phyloP scores from a whole-genome alignment of 129 eudicot species.

The Escallonia rubra region DNA sequence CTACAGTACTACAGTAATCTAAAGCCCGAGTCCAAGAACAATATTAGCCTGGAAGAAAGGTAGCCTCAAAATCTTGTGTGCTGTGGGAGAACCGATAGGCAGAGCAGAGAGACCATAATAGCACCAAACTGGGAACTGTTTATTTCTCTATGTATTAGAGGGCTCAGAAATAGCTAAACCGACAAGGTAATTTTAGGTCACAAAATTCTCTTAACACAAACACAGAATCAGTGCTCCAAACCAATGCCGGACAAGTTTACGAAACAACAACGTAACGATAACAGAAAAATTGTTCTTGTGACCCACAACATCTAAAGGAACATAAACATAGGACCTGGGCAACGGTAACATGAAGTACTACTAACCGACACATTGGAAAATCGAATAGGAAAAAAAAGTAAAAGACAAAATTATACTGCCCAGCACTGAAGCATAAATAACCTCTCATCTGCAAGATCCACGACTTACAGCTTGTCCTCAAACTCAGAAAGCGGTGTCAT shows the following conservation, averaged over 20 bases:
- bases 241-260: not conserved
- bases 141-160: too few species aligned
- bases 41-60: too few species aligned
- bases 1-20: too few species aligned
- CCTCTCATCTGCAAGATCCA: not conserved
- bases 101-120: not conserved
- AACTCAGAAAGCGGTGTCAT: slow-evolving; percentile 78
- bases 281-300: not conserved
- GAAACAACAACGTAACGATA: not conserved
- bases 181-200: too few species aligned
- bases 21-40: too few species aligned
- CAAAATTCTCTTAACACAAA: too few species aligned
- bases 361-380: not conserved
- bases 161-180: too few species aligned
- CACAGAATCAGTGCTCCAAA: too few species aligned
- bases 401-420: slow-evolving; percentile 1
- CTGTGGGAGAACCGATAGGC: not conserved
- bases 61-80: too few species aligned
- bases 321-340: not conserved
- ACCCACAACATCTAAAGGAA: not conserved
- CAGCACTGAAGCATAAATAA: slow-evolving; percentile 6
- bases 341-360: not conserved
- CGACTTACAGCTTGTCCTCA: slow-evolving; percentile 64
- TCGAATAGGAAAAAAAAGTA: not conserved
- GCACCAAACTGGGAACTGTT: not conserved